These are phyloP conservation scores for Arctium minus DNA, from an alignment of 129 eudicot genomes.

Conservation along the genomic window DNA sequence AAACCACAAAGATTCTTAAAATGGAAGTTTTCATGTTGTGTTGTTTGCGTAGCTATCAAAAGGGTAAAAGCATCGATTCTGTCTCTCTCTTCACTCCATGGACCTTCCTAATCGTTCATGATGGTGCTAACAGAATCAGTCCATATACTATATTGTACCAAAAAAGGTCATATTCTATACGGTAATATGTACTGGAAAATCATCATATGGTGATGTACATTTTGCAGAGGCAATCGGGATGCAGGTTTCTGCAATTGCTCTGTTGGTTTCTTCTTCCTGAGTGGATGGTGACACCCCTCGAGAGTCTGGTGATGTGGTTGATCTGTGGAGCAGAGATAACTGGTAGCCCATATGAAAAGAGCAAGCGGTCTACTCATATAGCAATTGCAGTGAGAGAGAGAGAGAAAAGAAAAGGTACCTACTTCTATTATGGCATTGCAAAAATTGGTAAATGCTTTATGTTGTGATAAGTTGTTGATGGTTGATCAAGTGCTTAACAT, in stretches of 20 bases:
- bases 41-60: background rate
- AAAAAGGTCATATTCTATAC: background rate
- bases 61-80: no score
- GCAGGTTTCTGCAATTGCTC: background rate
- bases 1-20: background rate
- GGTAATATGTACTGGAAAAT: background rate
- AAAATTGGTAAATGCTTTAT: background rate
- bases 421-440: slow-evolving; percentile 4
- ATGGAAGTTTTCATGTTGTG: background rate
- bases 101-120: background rate
- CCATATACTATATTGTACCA: background rate
- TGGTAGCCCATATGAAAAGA: background rate
- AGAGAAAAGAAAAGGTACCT: slow-evolving; percentile 12
- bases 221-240: background rate
- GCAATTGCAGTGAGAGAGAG: background rate
- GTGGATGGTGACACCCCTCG: background rate
- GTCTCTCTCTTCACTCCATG: background rate
- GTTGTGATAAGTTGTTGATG: background rate
- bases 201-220: background rate
- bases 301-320: background rate
- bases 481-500: background rate
- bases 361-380: no score
- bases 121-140: background rate
- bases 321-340: background rate
- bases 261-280: background rate